These are phyloP conservation scores for Orychophragmus violaceus DNA, from an alignment of 345 rosid species.

Conservation along the genomic window DNA sequence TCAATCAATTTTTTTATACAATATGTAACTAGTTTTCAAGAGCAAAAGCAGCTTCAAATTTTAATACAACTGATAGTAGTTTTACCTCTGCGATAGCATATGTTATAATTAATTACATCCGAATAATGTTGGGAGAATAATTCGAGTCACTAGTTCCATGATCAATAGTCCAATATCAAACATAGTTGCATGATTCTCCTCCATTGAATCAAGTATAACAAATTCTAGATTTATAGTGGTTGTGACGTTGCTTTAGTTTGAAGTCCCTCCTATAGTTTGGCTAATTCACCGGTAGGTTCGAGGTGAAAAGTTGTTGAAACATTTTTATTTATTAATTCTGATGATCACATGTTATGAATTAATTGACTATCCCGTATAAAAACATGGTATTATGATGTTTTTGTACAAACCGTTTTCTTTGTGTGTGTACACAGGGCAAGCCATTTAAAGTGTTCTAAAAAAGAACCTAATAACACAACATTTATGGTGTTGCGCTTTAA, in stretches of 20 bases:
- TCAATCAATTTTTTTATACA: background rate
- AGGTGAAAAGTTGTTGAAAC: conserved; percentile 13
- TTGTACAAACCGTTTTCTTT: too few species aligned
- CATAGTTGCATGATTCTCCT: background rate
- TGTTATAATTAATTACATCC: background rate
- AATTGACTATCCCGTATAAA: background rate
- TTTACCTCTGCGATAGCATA: background rate
- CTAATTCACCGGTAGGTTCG: conserved; percentile 18
- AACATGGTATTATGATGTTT: background rate
- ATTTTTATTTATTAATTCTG: background rate
- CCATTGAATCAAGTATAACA: background rate
- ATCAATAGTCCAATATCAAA: background rate
- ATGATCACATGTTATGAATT: background rate
- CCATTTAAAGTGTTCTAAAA: too few species aligned
- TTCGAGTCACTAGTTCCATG: background rate
- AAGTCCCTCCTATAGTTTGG: conserved; percentile 9
- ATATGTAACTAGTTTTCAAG: background rate
- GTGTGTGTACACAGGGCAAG: too few species aligned
- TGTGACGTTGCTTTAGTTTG: conserved; percentile 10
- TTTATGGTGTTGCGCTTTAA: background rate
- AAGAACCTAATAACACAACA: too few species aligned
- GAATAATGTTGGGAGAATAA: background rate
- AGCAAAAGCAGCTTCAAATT: background rate
- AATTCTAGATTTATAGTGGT: background rate
- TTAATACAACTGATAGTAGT: background rate